Evolutionary conservation across 139 green algal species (phyloP).

Genomic region (Spirogloea muscicola): DNA sequence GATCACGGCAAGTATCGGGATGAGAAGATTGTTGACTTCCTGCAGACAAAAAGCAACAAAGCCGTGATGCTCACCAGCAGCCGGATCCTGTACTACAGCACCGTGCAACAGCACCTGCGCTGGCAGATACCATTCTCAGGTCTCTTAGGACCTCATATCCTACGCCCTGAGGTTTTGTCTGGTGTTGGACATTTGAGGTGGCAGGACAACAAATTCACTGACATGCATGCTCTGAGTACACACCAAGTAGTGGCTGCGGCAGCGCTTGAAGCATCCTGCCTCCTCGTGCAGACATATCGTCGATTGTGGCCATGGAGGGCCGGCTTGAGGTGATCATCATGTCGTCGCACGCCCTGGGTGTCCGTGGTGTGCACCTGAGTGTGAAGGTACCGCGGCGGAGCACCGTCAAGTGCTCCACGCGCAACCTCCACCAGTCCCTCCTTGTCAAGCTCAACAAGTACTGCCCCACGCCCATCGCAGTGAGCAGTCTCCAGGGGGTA

Average conservation of each 20-base stretch:
- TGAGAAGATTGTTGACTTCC: slow-evolving; percentile 29
- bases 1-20: slow-evolving; percentile 12
- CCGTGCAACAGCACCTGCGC: neutral
- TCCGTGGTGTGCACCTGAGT: neutral
- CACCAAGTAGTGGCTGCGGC: neutral
- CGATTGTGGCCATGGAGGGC: slow-evolving; percentile 25
- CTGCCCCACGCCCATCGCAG: neutral
- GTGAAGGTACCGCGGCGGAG: slow-evolving; percentile 4
- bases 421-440: slow-evolving; percentile 36
- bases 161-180: neutral
- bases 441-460: slow-evolving; percentile 38
- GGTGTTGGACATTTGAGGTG: neutral
- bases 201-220: neutral
- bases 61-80: slow-evolving; percentile 20
- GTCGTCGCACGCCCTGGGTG: neutral
- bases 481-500: no score
- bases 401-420: slow-evolving; percentile 20
- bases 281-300: slow-evolving; percentile 31
- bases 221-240: neutral
- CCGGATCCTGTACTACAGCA: slow-evolving; percentile 25
- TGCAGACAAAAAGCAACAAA: slow-evolving; percentile 18
- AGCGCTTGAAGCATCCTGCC: neutral
- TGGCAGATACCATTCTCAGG: slow-evolving; percentile 26
- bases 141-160: no score
- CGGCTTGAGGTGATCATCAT: slow-evolving; percentile 38